Evolutionary conservation across 148 eudicot species (phyloP).

Genomic region (Pharnaceum exiguum): DNA sequence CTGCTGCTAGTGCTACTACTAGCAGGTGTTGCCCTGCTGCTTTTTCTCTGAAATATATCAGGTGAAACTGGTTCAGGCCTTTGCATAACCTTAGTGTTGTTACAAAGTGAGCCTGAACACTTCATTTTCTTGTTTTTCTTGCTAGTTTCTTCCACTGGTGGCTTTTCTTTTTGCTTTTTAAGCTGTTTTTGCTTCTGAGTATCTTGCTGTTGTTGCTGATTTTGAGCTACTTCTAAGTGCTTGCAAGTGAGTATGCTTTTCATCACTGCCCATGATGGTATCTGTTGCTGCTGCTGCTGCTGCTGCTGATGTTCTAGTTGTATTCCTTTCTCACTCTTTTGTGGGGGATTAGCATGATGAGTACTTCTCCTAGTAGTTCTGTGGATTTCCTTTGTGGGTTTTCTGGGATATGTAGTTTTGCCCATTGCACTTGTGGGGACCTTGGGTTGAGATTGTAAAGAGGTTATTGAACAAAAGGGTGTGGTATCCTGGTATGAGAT

Average conservation of each 20-base stretch:
- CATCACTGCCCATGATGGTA: slow-evolving; percentile 69
- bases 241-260: slow-evolving; percentile 81
- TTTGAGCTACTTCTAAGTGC: slow-evolving; percentile 50
- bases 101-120: slow-evolving; percentile 80
- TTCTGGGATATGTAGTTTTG: slow-evolving; percentile 46
- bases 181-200: slow-evolving; percentile 25
- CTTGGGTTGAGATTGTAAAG: background rate
- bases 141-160: slow-evolving; percentile 23
- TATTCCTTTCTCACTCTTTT: background rate
- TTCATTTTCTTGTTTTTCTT: slow-evolving; percentile 69
- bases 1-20: slow-evolving; percentile 17
- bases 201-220: slow-evolving; percentile 18
- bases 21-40: slow-evolving; percentile 12
- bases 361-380: slow-evolving; percentile 22
- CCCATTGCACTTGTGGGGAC: slow-evolving; percentile 44
- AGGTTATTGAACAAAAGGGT: background rate
- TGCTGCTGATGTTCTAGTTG: background rate
- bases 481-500: too few relatives aligned
- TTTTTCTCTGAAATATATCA: slow-evolving; percentile 32
- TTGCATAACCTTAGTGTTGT: slow-evolving; percentile 85
- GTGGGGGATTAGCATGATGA: slow-evolving; percentile 4
- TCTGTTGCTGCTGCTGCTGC: slow-evolving; percentile 21
- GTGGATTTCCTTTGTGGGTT: slow-evolving; percentile 35
- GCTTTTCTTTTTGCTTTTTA: slow-evolving; percentile 11
- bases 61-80: slow-evolving; percentile 47